phyloP scores from a whole-genome alignment of 352 stramenopile species.

The Phytophthora cactorum region DNA sequence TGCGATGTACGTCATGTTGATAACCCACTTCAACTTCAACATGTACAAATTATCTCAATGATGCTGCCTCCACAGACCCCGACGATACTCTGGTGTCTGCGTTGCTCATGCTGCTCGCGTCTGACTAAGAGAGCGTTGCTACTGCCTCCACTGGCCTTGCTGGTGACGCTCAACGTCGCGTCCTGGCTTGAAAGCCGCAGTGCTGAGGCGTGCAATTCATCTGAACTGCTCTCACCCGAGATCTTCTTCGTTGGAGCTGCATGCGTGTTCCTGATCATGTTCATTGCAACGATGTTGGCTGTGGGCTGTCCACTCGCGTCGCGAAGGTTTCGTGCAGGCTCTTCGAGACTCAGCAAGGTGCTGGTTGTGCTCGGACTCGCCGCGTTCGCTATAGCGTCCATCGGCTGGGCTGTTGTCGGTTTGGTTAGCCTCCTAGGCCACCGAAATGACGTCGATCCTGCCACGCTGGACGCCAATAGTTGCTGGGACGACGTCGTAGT shows the following conservation, averaged over 20 bases:
- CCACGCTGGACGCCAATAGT: not conserved
- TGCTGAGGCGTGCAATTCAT: slow-evolving; percentile 1
- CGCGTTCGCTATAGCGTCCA: slow-evolving; percentile 23
- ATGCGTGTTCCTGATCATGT: slow-evolving; percentile 32
- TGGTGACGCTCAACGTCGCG: not conserved
- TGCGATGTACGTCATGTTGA: slow-evolving; percentile 23
- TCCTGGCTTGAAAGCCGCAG: slow-evolving; percentile 35
- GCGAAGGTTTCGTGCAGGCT: not conserved
- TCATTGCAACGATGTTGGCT: slow-evolving; percentile 15
- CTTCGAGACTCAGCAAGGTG: slow-evolving; percentile 6
- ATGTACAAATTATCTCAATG: too few relatives aligned
- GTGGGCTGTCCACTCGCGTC: slow-evolving; percentile 15
- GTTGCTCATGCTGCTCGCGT: slow-evolving; percentile 62
- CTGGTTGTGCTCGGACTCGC: slow-evolving; percentile 25
- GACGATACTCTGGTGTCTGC: slow-evolving; percentile 47
- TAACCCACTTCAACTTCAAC: slow-evolving; percentile 22
- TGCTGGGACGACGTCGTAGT: slow-evolving; percentile 17
- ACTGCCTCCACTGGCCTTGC: too few relatives aligned
- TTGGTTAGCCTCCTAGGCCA: slow-evolving; percentile 16
- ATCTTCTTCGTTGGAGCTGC: slow-evolving; percentile 38
- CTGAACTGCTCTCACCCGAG: slow-evolving; percentile 9
- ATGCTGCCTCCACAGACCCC: too few relatives aligned
- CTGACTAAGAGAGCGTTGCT: slow-evolving; percentile 31
- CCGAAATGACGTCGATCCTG: not conserved
- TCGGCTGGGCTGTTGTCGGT: slow-evolving; percentile 36